Conservation (phyloP, 306 rosid genomes). For the Canavalia gladiata region DNA sequence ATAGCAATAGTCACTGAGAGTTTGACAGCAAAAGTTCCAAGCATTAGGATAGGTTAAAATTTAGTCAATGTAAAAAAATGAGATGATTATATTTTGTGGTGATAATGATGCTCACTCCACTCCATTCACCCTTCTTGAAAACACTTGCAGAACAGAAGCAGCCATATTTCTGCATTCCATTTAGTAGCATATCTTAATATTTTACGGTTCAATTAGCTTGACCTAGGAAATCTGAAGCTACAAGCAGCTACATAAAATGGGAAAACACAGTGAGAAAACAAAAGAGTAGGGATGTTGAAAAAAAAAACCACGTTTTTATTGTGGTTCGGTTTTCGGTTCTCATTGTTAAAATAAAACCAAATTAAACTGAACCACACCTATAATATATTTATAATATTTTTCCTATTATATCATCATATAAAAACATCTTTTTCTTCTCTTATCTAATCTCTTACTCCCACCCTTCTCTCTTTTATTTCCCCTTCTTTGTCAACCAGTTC, state of each 20-base stretch:
- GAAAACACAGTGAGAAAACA: slow-evolving; percentile 2
- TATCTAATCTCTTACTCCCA: no score
- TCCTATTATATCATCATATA: no score
- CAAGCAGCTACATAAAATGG: slow-evolving; percentile 20
- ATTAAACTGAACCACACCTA: no score
- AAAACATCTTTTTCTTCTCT: no score
- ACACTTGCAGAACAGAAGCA: slow-evolving; percentile 13
- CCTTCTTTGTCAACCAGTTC: no score
- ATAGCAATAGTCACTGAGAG: not conserved
- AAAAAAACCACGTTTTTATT: no score
- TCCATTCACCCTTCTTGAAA: slow-evolving; percentile 4
- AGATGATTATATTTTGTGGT: not conserved
- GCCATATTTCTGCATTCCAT: slow-evolving; percentile 13
- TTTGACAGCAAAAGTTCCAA: slow-evolving; percentile 15
- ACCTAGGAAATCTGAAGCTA: slow-evolving; percentile 28
- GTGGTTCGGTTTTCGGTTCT: no score
- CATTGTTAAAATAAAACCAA: no score
- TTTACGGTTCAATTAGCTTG: slow-evolving; percentile 28
- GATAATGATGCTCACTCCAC: slow-evolving; percentile 23
- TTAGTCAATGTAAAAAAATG: slow-evolving; percentile 18
- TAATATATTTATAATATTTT: no score
- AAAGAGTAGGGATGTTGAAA: not conserved
- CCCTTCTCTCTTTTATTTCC: no score
- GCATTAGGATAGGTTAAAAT: slow-evolving; percentile 11
- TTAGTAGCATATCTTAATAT: slow-evolving; percentile 2